These are phyloP conservation scores for Talaromyces islandicus DNA, from an alignment of 2,329 filamentous ascomycete species.

Conservation along the genomic window DNA sequence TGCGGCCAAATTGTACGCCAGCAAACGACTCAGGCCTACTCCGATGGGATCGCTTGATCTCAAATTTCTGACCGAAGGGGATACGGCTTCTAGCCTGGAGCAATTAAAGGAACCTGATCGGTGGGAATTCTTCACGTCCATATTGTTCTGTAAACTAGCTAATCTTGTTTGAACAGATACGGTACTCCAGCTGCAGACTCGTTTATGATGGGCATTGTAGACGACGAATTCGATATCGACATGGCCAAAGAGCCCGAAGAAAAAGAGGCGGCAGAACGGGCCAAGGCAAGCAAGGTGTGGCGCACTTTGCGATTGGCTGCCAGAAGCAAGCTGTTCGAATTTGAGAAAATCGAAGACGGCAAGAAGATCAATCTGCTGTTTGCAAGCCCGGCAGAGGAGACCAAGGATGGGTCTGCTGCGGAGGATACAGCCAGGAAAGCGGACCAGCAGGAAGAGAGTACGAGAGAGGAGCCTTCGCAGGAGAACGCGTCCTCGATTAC, in stretches of 20 bases:
- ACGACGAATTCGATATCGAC: slow-evolving; percentile 79
- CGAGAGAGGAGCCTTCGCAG: slow-evolving; percentile 1
- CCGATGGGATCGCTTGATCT: slow-evolving; percentile 70
- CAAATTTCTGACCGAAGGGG: slow-evolving; percentile 67
- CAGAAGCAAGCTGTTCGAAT: slow-evolving; percentile 64
- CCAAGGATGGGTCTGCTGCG: slow-evolving; percentile 19
- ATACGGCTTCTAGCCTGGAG: slow-evolving; percentile 57
- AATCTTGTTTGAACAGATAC: slow-evolving; percentile 47
- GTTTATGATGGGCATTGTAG: slow-evolving; percentile 68
- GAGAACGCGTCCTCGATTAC: background rate
- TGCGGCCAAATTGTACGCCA: slow-evolving; percentile 61
- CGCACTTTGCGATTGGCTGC: slow-evolving; percentile 76
- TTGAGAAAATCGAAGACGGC: slow-evolving; percentile 83
- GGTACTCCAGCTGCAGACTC: slow-evolving; percentile 62
- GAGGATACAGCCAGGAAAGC: slow-evolving; percentile 19
- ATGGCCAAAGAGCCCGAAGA: slow-evolving; percentile 65
- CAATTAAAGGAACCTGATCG: slow-evolving; percentile 60
- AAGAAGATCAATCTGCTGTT: slow-evolving; percentile 58
- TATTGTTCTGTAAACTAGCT: background rate
- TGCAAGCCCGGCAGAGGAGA: slow-evolving; percentile 20
- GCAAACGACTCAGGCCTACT: slow-evolving; percentile 62
- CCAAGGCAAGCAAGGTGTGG: slow-evolving; percentile 87
- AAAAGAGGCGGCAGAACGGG: slow-evolving; percentile 54
- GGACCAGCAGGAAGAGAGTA: background rate
- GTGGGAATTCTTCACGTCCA: slow-evolving; percentile 25